Evolutionary conservation across 768 basidiomycete species (phyloP).

Genomic region (Mycena venus): DNA sequence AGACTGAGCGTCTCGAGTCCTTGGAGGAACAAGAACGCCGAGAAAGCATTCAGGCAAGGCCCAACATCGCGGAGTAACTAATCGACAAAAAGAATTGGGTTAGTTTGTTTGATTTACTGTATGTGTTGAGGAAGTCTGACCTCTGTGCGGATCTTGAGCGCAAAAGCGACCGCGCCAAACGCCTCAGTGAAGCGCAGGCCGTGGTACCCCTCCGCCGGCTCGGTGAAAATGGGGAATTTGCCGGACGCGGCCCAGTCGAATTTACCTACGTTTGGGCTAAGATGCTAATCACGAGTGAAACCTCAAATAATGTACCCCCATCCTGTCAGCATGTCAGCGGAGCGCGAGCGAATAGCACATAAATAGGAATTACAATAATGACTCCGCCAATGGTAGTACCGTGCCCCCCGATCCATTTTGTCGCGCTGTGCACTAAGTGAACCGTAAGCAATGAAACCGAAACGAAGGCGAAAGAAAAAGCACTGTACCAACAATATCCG

Average conservation of each 20-base stretch:
- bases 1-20: slow-evolving; percentile 84
- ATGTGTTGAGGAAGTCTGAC: slow-evolving; percentile 25
- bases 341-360: not conserved
- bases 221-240: slow-evolving; percentile 81
- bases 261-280: slow-evolving; percentile 45
- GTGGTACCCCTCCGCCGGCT: slow-evolving; percentile 83
- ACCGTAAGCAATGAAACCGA: not conserved
- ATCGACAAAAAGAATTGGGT: not conserved
- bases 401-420: slow-evolving; percentile 81
- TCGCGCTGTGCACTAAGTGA: not conserved
- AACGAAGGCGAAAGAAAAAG: not conserved
- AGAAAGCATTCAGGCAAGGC: slow-evolving; percentile 76
- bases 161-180: slow-evolving; percentile 75
- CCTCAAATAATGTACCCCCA: not conserved
- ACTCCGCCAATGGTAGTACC: slow-evolving; percentile 86
- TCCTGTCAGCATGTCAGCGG: not conserved
- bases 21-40: slow-evolving; percentile 81
- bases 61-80: slow-evolving; percentile 78
- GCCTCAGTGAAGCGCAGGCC: slow-evolving; percentile 76
- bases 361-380: slow-evolving; percentile 60
- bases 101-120: not conserved
- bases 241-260: slow-evolving; percentile 81
- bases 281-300: not conserved
- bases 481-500: slow-evolving; percentile 77
- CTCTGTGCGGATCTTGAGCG: slow-evolving; percentile 73